Evolutionary conservation across 2,329 filamentous ascomycete species (phyloP).

Genomic region (Alternaria longipes): DNA sequence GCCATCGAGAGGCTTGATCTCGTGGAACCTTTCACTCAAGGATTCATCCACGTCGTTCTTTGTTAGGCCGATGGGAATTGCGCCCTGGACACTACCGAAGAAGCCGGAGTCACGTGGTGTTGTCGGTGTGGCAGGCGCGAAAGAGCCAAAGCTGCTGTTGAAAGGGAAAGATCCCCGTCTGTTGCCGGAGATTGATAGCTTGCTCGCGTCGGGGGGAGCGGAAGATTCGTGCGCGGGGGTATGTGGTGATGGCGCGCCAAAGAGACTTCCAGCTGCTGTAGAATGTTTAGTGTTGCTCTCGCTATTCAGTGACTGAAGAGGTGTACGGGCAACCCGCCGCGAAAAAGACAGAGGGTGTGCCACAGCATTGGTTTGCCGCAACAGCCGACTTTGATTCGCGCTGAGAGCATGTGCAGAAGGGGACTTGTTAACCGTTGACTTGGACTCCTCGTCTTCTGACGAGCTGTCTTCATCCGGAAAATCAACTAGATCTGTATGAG

Average conservation of each 20-base stretch:
- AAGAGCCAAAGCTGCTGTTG: slow-evolving; percentile 55
- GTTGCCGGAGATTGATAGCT: slow-evolving; percentile 77
- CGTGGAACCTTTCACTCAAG: slow-evolving; percentile 78
- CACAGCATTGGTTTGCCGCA: slow-evolving; percentile 49
- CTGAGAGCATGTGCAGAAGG: slow-evolving; percentile 41
- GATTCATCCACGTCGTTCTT: slow-evolving; percentile 78
- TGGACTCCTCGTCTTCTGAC: slow-evolving; percentile 45
- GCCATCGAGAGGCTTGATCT: slow-evolving; percentile 72
- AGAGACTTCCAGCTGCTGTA: slow-evolving; percentile 62
- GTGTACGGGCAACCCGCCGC: slow-evolving; percentile 43
- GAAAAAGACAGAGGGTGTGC: slow-evolving; percentile 54
- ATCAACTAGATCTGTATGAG: slow-evolving; percentile 16
- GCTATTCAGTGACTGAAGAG: slow-evolving; percentile 6
- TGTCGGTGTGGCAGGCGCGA: slow-evolving; percentile 85
- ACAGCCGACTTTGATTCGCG: slow-evolving; percentile 51
- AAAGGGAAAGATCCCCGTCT: slow-evolving; percentile 52
- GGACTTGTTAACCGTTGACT: slow-evolving; percentile 39
- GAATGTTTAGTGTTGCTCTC: slow-evolving; percentile 44
- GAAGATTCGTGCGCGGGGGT: slow-evolving; percentile 78
- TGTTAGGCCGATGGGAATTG: slow-evolving; percentile 68
- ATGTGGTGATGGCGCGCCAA: slow-evolving; percentile 73
- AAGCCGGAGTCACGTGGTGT: slow-evolving; percentile 66
- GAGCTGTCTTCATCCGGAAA: slow-evolving; percentile 45
- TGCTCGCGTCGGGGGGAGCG: slow-evolving; percentile 80
- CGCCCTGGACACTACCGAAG: slow-evolving; percentile 68